Evolutionary conservation across 225 moss, liverwort and hornwort genomes (phyloP).

Genomic region (Neckera pumila): DNA sequence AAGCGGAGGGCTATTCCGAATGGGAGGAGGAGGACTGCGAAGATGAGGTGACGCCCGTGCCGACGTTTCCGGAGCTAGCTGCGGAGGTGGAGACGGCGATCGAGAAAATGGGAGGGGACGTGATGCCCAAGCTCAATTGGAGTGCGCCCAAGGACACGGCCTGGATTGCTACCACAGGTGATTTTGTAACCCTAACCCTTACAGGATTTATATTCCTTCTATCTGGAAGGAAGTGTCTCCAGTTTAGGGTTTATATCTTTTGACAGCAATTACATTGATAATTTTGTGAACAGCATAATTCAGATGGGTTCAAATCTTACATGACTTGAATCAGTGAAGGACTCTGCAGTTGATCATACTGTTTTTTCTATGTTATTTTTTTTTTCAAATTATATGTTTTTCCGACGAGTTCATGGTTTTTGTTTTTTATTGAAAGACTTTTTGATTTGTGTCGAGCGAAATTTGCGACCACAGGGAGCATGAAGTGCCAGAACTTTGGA

Average conservation of each 20-base stretch:
- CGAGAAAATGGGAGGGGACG: conserved; percentile 57
- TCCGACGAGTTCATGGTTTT: neutral
- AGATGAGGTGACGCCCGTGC: conserved; percentile 13
- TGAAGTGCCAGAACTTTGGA: conserved; percentile 71
- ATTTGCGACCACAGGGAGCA: conserved; percentile 40
- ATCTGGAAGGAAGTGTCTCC: neutral
- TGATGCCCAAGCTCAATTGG: conserved; percentile 96
- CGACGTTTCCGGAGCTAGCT: conserved; percentile 58
- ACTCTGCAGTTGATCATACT: neutral
- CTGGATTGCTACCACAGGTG: conserved; percentile 81
- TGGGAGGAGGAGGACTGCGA: conserved; percentile 80
- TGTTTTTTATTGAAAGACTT: neutral
- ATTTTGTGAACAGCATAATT: neutral
- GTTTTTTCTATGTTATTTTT: too few relatives aligned
- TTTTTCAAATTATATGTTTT: neutral
- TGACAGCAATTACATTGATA: neutral
- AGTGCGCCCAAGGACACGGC: conserved; percentile 86
- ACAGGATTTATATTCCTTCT: neutral
- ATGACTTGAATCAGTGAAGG: neutral
- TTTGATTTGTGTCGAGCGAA: neutral
- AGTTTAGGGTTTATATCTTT: neutral
- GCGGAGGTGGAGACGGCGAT: conserved; percentile 42
- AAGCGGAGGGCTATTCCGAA: conserved; percentile 73
- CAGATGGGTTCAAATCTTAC: neutral
- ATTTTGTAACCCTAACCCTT: neutral